Evolutionary conservation across 306 rosid species (phyloP), one percentile per base, ranked within the genome.

Genomic region (Acacia acuminata): DNA sequence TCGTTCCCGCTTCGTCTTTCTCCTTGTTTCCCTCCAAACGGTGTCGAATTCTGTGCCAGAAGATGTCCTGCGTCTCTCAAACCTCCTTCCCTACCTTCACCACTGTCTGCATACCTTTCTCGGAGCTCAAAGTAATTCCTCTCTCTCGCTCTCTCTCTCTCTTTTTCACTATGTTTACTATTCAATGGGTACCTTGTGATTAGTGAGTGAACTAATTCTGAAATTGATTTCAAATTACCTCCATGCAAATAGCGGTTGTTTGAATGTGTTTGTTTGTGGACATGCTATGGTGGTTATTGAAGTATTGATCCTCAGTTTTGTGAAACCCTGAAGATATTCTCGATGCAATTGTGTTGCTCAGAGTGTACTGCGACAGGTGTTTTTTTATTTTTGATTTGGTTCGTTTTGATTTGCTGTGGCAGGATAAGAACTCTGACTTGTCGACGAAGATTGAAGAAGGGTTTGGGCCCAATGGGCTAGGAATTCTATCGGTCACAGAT

Each of bases 401-500:
- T 82, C 34, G 40, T 72, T 60, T 43, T 22, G 55, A 58, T 84
- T 86, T 61, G 5, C 79, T 84, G 36, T 69, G 12, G 45, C 92
- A 95, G 99, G 92, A 93, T 55, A 90, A 84, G 84, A 85, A 82
- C 53, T 55, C 77, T 32, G 96, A 95, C 85, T 88, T 95, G 88
- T 92, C 94, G 8, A 79, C 27, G 86, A 90, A 92, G 88, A 92
- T 95, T 51, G 98, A 92, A 73, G 87, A 92, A 89, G 98, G 97
- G 1, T 93, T 93, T 66, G 99, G 99, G 71, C 92, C 92, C 45
- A 88, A 81, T 20, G 97, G 96, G 0, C 84, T 95, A 2, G 98
- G 98, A 75, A 92, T 95, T 85, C 76, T 95, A 53, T 93, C 94
- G 0, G 80, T 95, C 84, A 79, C 96, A 27, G 88, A 92, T 85